Evolutionary conservation across 176 grass and related monocot species (phyloP), one percentile per base, ranked within the genome.

Genomic region (Musa beccarii): DNA sequence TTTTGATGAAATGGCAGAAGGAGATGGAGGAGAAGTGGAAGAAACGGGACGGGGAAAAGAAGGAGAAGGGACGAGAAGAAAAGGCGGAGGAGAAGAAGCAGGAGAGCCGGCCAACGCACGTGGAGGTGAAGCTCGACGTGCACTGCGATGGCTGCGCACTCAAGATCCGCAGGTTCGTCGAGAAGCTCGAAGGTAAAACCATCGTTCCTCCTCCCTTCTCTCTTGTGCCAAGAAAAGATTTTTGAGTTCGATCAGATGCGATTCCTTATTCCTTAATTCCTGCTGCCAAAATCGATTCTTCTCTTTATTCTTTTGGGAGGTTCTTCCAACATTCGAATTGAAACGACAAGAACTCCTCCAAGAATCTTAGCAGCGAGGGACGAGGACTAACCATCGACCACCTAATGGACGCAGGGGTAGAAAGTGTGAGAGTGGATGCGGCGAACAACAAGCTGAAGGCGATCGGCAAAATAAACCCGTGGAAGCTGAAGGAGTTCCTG

Each of bases 61-160:
- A 82, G 57, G 78, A 85, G 81, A 20, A 85, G 75, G 63, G 49
- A 61, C 16, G 82, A 80, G 78, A 19, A 65, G 2, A 29, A 21
- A 83, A 82, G 55, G 71, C 29, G 54, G 55, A 5, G 70, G 62
- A 25, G 5, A 77, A 86, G 64, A 74, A 84, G n/a, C n/a, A n/a
- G 78, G 75, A 85, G 70, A 70, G 68, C 3, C 51, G 49, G 73
- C 75, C 28, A 22, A 9, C 43, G 23, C 49, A 75, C 20, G 76
- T 92, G 16, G 82, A 84, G 12, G 71, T 92, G 15, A 92, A 89
- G 82, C 78, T 89, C 52, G 90, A 92, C 49, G 78, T 92, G 86
- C 90, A 92, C 80, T 89, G 90, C 79, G 84, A 87, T 57, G 90
- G 90, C n/a, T 89, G 90, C 84, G 86, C 90, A 23, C 65, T 16